phyloP scores from a whole-genome alignment of 257 asterid genomes.

The Capsicum chinense region DNA sequence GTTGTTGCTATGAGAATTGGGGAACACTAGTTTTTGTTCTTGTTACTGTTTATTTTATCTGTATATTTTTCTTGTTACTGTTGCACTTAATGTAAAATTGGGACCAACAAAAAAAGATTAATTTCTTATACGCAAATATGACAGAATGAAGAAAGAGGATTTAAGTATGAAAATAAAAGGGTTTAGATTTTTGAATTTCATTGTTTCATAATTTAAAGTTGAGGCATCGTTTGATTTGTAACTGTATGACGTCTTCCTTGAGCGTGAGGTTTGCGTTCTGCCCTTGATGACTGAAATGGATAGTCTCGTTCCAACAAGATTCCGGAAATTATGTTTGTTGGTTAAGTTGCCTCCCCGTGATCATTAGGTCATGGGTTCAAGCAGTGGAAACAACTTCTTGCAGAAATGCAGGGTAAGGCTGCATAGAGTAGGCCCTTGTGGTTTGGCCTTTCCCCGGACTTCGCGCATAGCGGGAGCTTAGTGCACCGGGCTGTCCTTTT shows the following conservation, averaged over 20 bases:
- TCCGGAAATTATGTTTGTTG: neutral
- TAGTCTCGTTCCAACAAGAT: neutral
- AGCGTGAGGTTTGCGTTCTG: neutral
- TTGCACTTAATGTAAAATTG: neutral
- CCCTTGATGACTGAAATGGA: neutral
- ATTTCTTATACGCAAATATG: neutral
- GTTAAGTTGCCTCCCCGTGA: no score
- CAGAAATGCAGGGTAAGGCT: no score
- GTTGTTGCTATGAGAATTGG: neutral
- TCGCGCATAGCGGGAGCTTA: no score
- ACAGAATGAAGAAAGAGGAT: neutral
- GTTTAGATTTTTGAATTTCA: neutral
- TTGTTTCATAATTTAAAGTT: neutral
- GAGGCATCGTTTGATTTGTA: neutral
- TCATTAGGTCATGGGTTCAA: no score
- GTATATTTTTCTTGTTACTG: neutral
- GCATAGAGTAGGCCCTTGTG: no score
- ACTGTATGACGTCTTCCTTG: neutral
- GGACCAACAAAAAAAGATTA: neutral
- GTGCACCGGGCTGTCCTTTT: no score
- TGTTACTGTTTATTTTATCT: neutral
- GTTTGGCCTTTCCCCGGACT: no score
- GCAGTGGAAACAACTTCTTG: no score
- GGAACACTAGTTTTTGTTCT: neutral
- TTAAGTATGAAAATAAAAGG: neutral